phyloP scores from a whole-genome alignment of 192 early-diverging fungal species.

The Backusella circina region DNA sequence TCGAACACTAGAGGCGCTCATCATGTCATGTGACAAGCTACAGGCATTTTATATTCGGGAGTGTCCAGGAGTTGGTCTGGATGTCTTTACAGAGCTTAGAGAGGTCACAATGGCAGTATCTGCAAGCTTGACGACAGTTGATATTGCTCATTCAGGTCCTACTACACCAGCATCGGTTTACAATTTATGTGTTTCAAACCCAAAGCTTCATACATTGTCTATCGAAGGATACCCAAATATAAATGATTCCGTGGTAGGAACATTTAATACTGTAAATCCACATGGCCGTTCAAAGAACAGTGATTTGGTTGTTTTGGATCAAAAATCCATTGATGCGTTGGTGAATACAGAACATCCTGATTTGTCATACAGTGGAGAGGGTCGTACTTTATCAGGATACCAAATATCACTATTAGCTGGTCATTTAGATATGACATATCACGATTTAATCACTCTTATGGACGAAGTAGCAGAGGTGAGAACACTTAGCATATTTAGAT shows the following conservation, averaged over 20 bases:
- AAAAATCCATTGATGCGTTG: neutral
- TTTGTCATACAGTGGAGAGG: neutral
- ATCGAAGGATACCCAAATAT: neutral
- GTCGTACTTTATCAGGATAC: neutral
- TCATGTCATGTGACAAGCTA: neutral
- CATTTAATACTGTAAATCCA: neutral
- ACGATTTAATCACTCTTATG: neutral
- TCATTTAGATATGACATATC: neutral
- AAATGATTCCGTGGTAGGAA: neutral
- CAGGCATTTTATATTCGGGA: neutral
- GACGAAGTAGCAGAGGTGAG: neutral
- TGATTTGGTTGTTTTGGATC: neutral
- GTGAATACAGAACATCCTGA: neutral
- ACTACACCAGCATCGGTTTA: neutral
- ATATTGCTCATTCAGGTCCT: neutral
- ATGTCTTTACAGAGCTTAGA: neutral
- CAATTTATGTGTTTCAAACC: neutral
- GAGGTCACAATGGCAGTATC: neutral
- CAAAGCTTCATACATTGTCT: neutral
- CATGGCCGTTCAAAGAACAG: neutral
- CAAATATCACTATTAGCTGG: neutral
- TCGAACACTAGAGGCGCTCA: neutral
- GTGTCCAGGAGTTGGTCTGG: neutral
- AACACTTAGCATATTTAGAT: neutral
- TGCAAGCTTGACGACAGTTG: neutral